Percentiles rank a stretch among this genome's conserved stretches.
phyloP scores from a whole-genome alignment of 257 asterid genomes.

The Solanum etuberosum region DNA sequence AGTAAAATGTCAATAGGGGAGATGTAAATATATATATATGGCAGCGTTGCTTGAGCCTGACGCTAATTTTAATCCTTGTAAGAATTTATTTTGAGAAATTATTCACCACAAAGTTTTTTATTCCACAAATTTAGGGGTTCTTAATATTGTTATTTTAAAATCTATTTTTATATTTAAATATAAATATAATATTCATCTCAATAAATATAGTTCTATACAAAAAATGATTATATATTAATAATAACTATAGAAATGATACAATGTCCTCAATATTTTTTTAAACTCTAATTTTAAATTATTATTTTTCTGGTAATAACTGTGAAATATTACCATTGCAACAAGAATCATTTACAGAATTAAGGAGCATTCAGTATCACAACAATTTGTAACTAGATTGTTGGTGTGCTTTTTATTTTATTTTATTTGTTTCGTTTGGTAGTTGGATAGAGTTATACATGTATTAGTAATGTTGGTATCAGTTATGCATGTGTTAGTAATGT shows the following conservation, averaged over 20 bases:
- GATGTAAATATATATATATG: background rate
- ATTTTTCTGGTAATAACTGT: no score
- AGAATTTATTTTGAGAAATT: no score
- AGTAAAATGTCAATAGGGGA: background rate
- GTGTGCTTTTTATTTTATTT: accelerated
- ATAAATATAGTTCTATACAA: background rate
- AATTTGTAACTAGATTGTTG: no score
- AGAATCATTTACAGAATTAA: no score
- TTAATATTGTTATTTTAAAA: background rate
- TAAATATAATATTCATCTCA: background rate
- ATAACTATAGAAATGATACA: background rate
- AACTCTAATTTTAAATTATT: no score
- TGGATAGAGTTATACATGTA: no score
- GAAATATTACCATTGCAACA: no score
- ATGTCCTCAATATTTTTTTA: background rate
- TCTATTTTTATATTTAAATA: background rate
- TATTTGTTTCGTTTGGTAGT: no score
- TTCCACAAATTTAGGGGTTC: background rate
- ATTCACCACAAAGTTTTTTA: background rate
- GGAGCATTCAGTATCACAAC: no score
- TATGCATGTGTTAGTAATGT: no score
- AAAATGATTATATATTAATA: background rate
- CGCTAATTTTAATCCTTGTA: background rate
- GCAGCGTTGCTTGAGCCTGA: background rate
- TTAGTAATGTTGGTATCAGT: no score